A percentile compares a stretch with the other conserved stretches of the same genome.
phyloP scores from a whole-genome alignment of 2,329 filamentous ascomycete genomes.

The Pseudogymnoascus sp. region DNA sequence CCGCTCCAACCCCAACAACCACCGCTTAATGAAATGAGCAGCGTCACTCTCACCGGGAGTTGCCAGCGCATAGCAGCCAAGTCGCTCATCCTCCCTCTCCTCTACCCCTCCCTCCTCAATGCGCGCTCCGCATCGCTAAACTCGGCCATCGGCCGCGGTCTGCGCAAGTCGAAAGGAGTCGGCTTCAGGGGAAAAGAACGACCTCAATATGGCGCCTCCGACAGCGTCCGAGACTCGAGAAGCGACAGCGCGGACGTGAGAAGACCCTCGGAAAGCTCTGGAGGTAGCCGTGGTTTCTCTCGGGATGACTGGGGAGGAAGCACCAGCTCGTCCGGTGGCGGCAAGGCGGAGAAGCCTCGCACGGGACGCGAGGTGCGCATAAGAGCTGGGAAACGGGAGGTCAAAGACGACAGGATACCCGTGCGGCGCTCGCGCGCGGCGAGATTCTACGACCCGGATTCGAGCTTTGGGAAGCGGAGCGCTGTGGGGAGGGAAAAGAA shows the following conservation, averaged over 20 bases:
- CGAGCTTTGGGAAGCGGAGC: conserved; percentile 45
- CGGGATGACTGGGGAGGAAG: conserved; percentile 4
- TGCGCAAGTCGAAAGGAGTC: conserved; percentile 42
- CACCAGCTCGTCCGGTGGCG: neutral
- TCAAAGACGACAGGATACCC: conserved; percentile 20
- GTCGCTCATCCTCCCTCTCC: conserved; percentile 3
- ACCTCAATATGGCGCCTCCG: conserved; percentile 12
- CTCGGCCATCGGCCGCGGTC: conserved; percentile 61
- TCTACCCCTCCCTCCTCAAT: conserved; percentile 9
- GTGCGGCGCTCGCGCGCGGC: conserved; percentile 39
- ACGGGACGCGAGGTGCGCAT: neutral
- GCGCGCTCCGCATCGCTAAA: conserved; percentile 48
- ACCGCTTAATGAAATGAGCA: conserved; percentile 20
- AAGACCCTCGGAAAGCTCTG: conserved; percentile 25
- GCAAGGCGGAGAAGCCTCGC: neutral
- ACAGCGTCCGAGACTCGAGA: conserved; percentile 22
- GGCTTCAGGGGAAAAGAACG: conserved; percentile 22
- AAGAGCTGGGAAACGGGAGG: conserved; percentile 8
- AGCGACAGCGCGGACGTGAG: conserved; percentile 17
- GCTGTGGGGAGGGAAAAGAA: conserved; percentile 43
- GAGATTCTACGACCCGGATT: conserved; percentile 44
- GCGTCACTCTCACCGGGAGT: conserved; percentile 15
- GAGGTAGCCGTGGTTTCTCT: conserved; percentile 25
- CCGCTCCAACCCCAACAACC: neutral
- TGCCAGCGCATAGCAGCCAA: conserved; percentile 12